Percentiles rank a stretch among this genome's conserved stretches.
Evolutionary conservation across 768 basidiomycete species (phyloP).

Genomic region (Leccinum ochraceum): DNA sequence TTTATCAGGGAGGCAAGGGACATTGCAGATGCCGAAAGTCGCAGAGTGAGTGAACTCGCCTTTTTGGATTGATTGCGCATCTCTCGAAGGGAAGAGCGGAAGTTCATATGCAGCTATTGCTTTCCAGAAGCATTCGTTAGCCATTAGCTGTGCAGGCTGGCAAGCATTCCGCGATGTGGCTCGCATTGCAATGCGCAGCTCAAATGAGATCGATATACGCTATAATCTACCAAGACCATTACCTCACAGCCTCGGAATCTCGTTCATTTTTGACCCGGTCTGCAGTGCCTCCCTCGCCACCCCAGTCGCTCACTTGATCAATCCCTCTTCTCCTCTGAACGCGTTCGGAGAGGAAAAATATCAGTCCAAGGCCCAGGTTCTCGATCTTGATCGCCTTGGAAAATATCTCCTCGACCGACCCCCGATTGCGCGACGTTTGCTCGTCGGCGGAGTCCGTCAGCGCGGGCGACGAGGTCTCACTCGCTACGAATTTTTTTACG

Average conservation of each 20-base stretch:
- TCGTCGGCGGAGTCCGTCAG: constrained; percentile 40
- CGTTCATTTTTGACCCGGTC: constrained; percentile 51
- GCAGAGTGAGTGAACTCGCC: constrained; percentile 71
- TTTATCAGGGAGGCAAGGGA: constrained; percentile 52
- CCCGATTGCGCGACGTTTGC: constrained; percentile 51
- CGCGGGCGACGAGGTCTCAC: constrained; percentile 72
- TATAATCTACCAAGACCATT: neutral
- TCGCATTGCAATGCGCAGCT: too few relatives aligned
- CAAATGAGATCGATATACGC: neutral
- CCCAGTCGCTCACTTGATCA: constrained; percentile 65
- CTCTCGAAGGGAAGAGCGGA: constrained; percentile 77
- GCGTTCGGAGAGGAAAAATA: constrained; percentile 64
- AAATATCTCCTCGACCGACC: constrained; percentile 72
- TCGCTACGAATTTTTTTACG: constrained; percentile 65
- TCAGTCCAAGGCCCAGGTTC: constrained; percentile 70
- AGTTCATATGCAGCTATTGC: constrained; percentile 73
- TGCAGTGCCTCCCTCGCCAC: constrained; percentile 72
- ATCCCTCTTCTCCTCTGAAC: constrained; percentile 40
- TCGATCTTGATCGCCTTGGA: constrained; percentile 54
- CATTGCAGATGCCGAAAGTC: constrained; percentile 68
- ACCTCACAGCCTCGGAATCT: constrained; percentile 38
- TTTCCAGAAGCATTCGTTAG: constrained; percentile 46
- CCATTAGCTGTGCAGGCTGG: neutral
- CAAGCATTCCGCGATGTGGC: neutral
- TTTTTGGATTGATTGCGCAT: constrained; percentile 48